Base-by-base conservation (phyloP, 116 monocot species). In the Trichopus zeylanicus region DNA sequence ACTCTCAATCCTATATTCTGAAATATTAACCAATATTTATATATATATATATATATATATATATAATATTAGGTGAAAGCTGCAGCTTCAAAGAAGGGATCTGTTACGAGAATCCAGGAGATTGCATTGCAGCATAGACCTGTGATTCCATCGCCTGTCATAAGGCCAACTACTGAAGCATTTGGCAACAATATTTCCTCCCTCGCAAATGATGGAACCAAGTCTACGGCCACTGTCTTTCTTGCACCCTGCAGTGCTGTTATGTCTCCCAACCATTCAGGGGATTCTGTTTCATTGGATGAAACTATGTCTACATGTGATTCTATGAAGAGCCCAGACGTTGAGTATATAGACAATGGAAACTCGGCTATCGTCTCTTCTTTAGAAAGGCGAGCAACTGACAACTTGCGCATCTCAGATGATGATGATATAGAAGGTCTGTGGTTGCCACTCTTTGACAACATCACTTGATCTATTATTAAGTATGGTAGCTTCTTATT, bases 261-360 rank as follows among this genome's bases (percentile, higher is more conserved):
- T 29, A 24, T 53, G 27, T 81, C 83, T 1, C 78, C 86, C 46
- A 42, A 19, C 47, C 51, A 11, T 2, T 86, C 81, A 3, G 67
- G 55, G 28, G 72, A 75, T 67, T 80, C 81, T 27, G 55, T 74
- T 42, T 88, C 92, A 11, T 23, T 70, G 27, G 85, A 82, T 59
- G 89, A 89, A 57, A 75, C 73, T 29, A 78, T 89, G 83, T 95
- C 95, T 22, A 86, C 78, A 5, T 81, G 78, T 65, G 83, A 80
- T 70, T 86, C 86, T 1, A 75, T 83, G 67, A 89, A 81, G 37
- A 94, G 94, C 55, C 86, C 89, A 23, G 83, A 94, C 11, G 64
- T 89, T 60, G 90, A 95, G 65, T 89, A 89, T 62, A 64, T 89
- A 67, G 90, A 89, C 61, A 76, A 83, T 59, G 86, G 51, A 5